Evolutionary conservation across 768 basidiomycete species (phyloP), one percentile per base, ranked within the genome.

Genomic region (Lactarius deliciosus): DNA sequence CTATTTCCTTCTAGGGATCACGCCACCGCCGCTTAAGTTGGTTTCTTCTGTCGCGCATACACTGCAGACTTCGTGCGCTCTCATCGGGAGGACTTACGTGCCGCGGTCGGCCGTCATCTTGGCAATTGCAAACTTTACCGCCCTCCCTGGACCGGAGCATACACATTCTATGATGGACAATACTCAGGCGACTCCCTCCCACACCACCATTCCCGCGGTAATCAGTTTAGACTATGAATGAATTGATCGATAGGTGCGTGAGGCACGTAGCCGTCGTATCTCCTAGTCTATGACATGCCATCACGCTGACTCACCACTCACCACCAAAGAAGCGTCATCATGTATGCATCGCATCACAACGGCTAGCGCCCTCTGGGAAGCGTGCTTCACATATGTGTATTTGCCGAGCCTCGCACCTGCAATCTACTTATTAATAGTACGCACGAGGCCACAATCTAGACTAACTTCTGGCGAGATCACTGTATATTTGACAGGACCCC

Each of bases 171-270:
- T 53, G 50, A 53, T 53, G 22, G 15, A 25, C 5, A 25, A 2
- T 22, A 15, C 11, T 28, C 50, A 53, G 11, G 50, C 25, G 11
- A 22, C 47, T 50, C 47, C 18, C 5, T 50, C 47, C 45, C n/a
- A 47, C 11, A 53, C 50, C 50, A 22, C 50, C 50, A 13, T 53
- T 53, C 54, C 60, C 60, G 60, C 56, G 55, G 60, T 61, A 50
- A 55, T 55, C 22, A 28, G 25, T 53, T 53, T 28, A 40, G 55
- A 4, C 28, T 60, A 45, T 47, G 11, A 9, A 45, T 16, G 13
- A 61, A 6, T 22, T 22, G 22, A 25, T 28, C n/a, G 53, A 55
- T 62, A 56, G 36, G 40, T 28, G 47, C 25, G 36, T 36, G 43
- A n/a, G 28, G 30, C n/a, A 9, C 20, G 56, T 43, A 55, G 57